Evolutionary conservation across 495 filamentous ascomycete genomes (phyloP), one percentile per base, ranked within the genome.

Genomic region (Neurospora sp.): DNA sequence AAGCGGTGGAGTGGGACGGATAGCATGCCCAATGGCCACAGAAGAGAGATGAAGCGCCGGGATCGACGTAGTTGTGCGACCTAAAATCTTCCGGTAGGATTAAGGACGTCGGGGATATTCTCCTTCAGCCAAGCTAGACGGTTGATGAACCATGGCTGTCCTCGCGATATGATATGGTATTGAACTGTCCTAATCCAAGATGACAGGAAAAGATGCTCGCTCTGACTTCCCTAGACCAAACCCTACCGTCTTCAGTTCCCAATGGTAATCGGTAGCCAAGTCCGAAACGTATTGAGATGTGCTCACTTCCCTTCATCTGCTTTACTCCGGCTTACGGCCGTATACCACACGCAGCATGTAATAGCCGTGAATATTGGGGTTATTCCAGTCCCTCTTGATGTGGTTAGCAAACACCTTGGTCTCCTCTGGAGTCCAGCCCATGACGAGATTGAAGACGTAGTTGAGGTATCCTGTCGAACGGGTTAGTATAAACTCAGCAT

Each of bases 381-480:
- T 72, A 0, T 73, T 39, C 47, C 76, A 70, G 20, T 77, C 75
- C 22, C 14, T 16, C 22, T 72, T 71, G 3, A 72, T 10, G 38
- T 79, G 73, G 1, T 69, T 44, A 22, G 73, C n/a, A 47, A 73
- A 79, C 10, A 70, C 72, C 1, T 72, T 38, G 10, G 73, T 74
- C 59, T 78, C 72, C 7, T 69, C 20, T 16, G 40, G 59, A 8
- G 74, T 74, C 73, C 80, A 81, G 10, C 75, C 77, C 69, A 81
- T 74, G 8, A 81, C 75, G 8, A 73, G 69, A 39, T 71, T 71
- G 71, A 76, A 79, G 68, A 80, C 65, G 72, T 78, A 82, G 72
- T 79, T 70, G 14, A 82, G 70, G 31, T 59, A 73, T 71, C 75
- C 70, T 76, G 14, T 1, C 7, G 1, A 0, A 35, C 27, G 27